A percentile compares a stretch with the other conserved stretches of the same genome.
Evolutionary conservation across 225 moss, liverwort and hornwort genomes (phyloP).

Genomic region (Ulota crispa): DNA sequence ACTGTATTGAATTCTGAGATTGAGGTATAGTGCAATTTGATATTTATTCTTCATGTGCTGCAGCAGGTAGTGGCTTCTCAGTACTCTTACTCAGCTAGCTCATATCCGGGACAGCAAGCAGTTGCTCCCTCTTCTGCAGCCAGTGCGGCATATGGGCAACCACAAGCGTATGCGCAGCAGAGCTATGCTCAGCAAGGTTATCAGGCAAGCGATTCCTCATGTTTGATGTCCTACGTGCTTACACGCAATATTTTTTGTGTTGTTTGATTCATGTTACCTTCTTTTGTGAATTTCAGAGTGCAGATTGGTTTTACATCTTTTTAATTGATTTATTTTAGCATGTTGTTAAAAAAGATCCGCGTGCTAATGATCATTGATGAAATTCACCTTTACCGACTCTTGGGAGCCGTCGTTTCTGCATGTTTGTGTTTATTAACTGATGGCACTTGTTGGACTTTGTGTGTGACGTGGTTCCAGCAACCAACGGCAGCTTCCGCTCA

Average conservation of each 20-base stretch:
- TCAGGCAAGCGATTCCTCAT: constrained; percentile 52
- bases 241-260: background rate
- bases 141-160: constrained; percentile 85
- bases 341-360: background rate
- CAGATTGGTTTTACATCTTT: background rate
- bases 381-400: background rate
- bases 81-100: constrained; percentile 86
- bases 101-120: constrained; percentile 90
- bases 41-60: constrained; percentile 15
- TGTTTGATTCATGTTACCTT: background rate
- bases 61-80: constrained; percentile 75
- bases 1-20: background rate
- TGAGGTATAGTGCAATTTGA: constrained; percentile 3
- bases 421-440: background rate
- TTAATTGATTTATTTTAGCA: background rate
- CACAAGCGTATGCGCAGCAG: constrained; percentile 83
- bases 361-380: background rate
- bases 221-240: background rate
- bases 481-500: constrained; percentile 63
- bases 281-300: background rate
- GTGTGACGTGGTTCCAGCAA: constrained; percentile 51
- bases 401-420: constrained; percentile 9
- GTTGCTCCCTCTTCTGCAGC: constrained; percentile 83
- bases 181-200: constrained; percentile 75
- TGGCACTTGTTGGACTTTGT: background rate